Evolutionary conservation across 805 yeast species (phyloP).

Genomic region (Starmerella bombicola): DNA sequence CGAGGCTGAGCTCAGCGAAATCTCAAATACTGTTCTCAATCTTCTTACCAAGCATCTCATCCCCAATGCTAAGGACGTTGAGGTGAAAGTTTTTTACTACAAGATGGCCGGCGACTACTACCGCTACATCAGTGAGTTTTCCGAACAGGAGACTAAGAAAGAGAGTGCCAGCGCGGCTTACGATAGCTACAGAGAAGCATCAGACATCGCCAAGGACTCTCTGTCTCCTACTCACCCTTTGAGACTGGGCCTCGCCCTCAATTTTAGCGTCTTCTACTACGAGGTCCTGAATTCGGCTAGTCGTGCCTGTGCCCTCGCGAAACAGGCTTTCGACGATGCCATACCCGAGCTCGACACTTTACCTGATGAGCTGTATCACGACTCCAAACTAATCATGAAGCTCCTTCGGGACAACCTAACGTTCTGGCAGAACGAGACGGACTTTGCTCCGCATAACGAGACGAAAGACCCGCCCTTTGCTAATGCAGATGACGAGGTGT

Average conservation of each 20-base stretch:
- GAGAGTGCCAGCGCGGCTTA: conserved; percentile 84
- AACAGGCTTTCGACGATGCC: conserved; percentile 98
- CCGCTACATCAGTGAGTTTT: conserved; percentile 97
- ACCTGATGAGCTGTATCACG: conserved; percentile 96
- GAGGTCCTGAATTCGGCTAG: conserved; percentile 97
- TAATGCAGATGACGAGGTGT: too few relatives aligned
- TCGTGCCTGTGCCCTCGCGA: conserved; percentile 97
- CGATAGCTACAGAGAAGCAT: conserved; percentile 89
- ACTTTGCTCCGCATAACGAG: too few relatives aligned
- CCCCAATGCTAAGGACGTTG: conserved; percentile 91
- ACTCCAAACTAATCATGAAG: conserved; percentile 97
- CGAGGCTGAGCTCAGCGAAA: conserved; percentile 81
- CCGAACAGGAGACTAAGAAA: conserved; percentile 80
- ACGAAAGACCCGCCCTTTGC: too few relatives aligned
- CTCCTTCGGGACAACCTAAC: conserved; percentile 95
- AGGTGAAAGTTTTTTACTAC: conserved; percentile 94
- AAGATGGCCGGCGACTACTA: conserved; percentile 99
- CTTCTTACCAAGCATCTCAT: conserved; percentile 83
- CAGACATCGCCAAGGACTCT: conserved; percentile 93
- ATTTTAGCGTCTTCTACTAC: conserved; percentile 95
- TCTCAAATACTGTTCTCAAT: conserved; percentile 83
- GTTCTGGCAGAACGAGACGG: conserved; percentile 77
- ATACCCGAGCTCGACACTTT: conserved; percentile 96
- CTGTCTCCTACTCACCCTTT: conserved; percentile 98
- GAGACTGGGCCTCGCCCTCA: conserved; percentile 93